A percentile compares a stretch with the other conserved stretches of the same genome.
phyloP scores from a whole-genome alignment of 345 rosid species.

The Cardiospermum halicacabum region DNA sequence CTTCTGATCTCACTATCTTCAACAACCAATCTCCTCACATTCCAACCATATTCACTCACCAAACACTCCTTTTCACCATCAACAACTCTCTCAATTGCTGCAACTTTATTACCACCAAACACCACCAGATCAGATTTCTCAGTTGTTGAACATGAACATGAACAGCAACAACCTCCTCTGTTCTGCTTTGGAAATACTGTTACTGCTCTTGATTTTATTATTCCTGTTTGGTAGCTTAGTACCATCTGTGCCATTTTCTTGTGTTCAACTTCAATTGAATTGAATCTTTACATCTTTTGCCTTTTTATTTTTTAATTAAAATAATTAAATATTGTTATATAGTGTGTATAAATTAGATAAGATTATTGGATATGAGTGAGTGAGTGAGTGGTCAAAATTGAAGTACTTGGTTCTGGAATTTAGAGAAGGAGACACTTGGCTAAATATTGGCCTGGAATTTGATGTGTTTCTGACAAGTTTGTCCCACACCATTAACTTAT shows the following conservation, averaged over 20 bases:
- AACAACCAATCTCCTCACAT: constrained; percentile 48
- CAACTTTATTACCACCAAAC: constrained; percentile 12
- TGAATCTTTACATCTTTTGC: not conserved
- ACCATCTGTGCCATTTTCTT: not conserved
- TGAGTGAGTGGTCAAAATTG: not conserved
- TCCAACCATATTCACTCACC: constrained; percentile 65
- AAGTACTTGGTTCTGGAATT: not conserved
- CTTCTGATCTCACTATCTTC: constrained; percentile 51
- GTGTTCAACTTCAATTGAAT: not conserved
- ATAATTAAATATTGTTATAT: too few species aligned
- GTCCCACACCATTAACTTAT: too few species aligned
- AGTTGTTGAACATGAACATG: constrained; percentile 9
- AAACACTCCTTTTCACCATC: constrained; percentile 20
- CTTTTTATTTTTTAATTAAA: too few species aligned
- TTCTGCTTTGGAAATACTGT: not conserved
- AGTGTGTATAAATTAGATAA: constrained; percentile 4
- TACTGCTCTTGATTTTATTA: not conserved
- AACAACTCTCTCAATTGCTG: constrained; percentile 4
- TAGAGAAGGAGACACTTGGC: not conserved
- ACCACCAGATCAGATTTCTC: constrained; percentile 12
- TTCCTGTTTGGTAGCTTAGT: not conserved
- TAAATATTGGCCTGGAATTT: not conserved
- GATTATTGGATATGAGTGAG: constrained; percentile 1
- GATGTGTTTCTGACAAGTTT: too few species aligned
- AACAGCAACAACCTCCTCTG: not conserved